Base-by-base conservation (phyloP, 305 asterid genomes). In the Plantago rigida region DNA sequence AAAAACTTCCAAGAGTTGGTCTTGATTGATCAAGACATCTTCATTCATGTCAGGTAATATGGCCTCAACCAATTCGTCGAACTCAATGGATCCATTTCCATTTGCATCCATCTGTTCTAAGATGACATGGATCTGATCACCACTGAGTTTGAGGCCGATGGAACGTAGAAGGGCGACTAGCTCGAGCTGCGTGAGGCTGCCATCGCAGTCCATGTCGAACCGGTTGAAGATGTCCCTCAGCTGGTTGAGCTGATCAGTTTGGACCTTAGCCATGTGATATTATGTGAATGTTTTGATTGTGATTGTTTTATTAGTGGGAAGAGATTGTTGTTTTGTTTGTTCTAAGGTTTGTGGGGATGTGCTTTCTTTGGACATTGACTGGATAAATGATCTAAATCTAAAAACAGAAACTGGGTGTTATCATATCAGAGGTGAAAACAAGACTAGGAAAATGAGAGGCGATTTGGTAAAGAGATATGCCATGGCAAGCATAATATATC, bases 141-240 rank as follows among this genome's bases (percentile, higher is more conserved):
- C 80, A 5, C 81, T 49, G 1, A 79, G 92, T 47, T 76, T 75
- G 22, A 79, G 39, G 28, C 88, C 86, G 6, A 84, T 63, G 24
- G 92, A 81, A 9, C 87, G 83, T 48, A 84, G 71, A 68, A 84
- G 75, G 39, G 92, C 86, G 0, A 81, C 86, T 0, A 84, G 80
- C 70, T 84, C 92, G 1, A 81, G 72, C 52, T 72, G 77, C 5
- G 87, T 81, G 2, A 84, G 77, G 74, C 87, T 84, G 52, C 92
- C 92, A 48, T 84, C 87, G 34, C 67, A 56, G 75, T 84, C 82
- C 82, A 78, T 78, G 75, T 81, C 87, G 39, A 84, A 84, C 64
- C 79, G 74, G 51, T 79, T 44, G 63, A 84, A 84, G 51, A 84
- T 81, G 9, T 69, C 72, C 56, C 69, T 75, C 19, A 83, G 70